Conservation (phyloP, 192 early-diverging fungal species). For the Rhizophagus sp. region DNA sequence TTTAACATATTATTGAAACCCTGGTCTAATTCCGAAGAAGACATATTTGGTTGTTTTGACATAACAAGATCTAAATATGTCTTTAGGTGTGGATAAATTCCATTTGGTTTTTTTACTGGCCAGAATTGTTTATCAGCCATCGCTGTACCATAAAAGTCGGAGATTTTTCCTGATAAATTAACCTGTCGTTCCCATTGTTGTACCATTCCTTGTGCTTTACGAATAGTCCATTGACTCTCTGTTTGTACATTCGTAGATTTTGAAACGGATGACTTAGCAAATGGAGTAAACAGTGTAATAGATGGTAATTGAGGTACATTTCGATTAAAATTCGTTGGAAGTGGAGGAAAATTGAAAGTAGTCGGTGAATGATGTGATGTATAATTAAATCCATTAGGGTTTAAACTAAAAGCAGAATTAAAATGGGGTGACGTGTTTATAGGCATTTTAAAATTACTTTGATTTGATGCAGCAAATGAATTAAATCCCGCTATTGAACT, state of each 20-base stretch:
- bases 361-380: not conserved
- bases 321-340: not conserved
- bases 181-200: conserved; percentile 10
- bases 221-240: not conserved
- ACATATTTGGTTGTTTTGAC: not conserved
- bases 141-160: not conserved
- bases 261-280: not conserved
- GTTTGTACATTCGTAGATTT: not conserved
- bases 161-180: not conserved
- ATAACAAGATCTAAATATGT: conserved; percentile 19
- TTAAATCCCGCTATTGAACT: not conserved
- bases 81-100: not conserved
- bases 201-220: conserved; percentile 7
- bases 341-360: not conserved
- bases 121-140: conserved; percentile 17
- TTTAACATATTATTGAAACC: conserved; percentile 6
- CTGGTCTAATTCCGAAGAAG: not conserved
- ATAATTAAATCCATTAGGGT: not conserved
- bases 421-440: not conserved
- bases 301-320: not conserved
- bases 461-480: not conserved
- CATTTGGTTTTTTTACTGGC: not conserved
- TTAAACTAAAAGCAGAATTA: not conserved
- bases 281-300: not conserved
- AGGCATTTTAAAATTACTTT: not conserved